A percentile compares a stretch with the other conserved stretches of the same genome.
Conservation (phyloP, 23 red algal genomes). For the Porphyridium purpureum region DNA sequence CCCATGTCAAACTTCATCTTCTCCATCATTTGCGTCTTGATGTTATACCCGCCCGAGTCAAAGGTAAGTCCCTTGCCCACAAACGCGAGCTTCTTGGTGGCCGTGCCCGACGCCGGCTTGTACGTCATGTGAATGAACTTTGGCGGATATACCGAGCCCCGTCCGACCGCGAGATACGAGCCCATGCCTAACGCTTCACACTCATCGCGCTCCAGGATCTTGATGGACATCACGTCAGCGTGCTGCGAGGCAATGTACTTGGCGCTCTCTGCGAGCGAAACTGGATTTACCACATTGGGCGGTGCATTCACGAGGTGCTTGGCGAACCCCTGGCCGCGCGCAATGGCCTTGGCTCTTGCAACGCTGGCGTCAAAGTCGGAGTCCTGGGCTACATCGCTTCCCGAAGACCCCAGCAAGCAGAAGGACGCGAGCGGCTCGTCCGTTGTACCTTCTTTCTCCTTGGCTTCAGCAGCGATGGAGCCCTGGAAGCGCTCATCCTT, state of each 20-base stretch:
- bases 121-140: constrained; percentile 99
- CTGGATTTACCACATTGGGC: constrained; percentile 66
- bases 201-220: constrained; percentile 57
- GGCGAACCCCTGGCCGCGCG: too few relatives aligned
- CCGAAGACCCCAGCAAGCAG: too few relatives aligned
- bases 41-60: constrained; percentile 93
- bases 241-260: constrained; percentile 25
- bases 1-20: constrained; percentile 99
- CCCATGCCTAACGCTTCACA: constrained; percentile 88
- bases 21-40: constrained; percentile 75
- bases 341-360: too few relatives aligned
- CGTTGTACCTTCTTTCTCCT: too few relatives aligned
- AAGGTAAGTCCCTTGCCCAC: constrained; percentile 88
- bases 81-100: constrained; percentile 67
- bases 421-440: too few relatives aligned
- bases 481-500: too few relatives aligned
- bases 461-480: too few relatives aligned
- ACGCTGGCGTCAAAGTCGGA: too few relatives aligned
- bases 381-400: too few relatives aligned
- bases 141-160: constrained; percentile 60
- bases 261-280: constrained; percentile 47
- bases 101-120: constrained; percentile 25
- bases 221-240: constrained; percentile 30
- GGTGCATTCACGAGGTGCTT: constrained; percentile 82
- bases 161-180: constrained; percentile 66